Evolutionary conservation across 2,329 filamentous ascomycete species (phyloP), one percentile per base, ranked within the genome.

Genomic region (Cadophora luteo-olivacea): DNA sequence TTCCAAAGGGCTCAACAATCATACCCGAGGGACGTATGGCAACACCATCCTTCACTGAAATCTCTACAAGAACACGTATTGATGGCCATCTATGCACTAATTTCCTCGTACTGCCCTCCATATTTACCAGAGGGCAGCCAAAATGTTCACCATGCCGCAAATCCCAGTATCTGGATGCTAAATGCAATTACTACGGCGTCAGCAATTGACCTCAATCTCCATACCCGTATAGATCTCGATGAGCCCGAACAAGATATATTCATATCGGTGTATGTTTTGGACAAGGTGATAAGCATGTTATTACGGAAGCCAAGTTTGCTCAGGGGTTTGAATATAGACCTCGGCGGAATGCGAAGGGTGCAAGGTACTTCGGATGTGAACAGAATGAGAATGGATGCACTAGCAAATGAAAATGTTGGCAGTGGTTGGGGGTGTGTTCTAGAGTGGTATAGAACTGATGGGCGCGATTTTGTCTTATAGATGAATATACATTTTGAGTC

Each of bases 151-250:
- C 29, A 19, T 11, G 7, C 22, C n/a, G 6, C 19, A 14, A 62
- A 49, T n/a, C 33, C 48, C 12, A 64, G 19, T 19, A 36, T 64
- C 11, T 64, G 61, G 61, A 64, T 64, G 51, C 32, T 64, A 9
- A 64, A 64, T 54, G 61, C 48, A n/a, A 32, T 64, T 29, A 64
- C n/a, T 12, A 49, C 48, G 24, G 48, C 61, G 22, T 38, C 61
- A 5, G 33, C 51, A 19, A 64, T 64, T 12, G 51, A 64, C 41
- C 61, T 64, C 33, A 55, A 55, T 19, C 61, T 64, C 8, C 48
- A 64, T 24, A 7, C 8, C n/a, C 29, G 22, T 25, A 12, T 19
- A 24, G 32, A 64, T 64, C 48, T 64, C 16, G 24, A 55, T 7
- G 61, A 54, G 0, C 11, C 4, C 29, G 61, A 64, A 32, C 45